A percentile compares a stretch with the other conserved stretches of the same genome.
phyloP scores from a whole-genome alignment of 495 filamentous ascomycete species.

The Neurospora intermedia region DNA sequence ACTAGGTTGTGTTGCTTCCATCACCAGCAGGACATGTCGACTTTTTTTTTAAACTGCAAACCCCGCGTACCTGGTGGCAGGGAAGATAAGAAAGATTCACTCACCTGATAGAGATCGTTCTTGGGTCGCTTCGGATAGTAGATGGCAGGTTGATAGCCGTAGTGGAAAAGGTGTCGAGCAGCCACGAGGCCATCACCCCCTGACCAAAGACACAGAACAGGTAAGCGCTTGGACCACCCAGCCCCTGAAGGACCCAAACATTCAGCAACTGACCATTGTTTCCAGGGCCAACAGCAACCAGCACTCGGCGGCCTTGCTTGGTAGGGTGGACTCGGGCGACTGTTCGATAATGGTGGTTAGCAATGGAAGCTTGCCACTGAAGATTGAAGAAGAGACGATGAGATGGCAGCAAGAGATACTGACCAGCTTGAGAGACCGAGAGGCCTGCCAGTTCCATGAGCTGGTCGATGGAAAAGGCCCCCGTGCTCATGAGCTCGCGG shows the following conservation, averaged over 20 bases:
- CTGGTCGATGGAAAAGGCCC: constrained; percentile 91
- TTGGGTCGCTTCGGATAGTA: constrained; percentile 90
- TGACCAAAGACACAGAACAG: constrained; percentile 10
- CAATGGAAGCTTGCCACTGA: not conserved
- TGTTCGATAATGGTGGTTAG: constrained; percentile 8
- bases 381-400: not conserved
- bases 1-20: not conserved
- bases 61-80: not conserved
- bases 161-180: constrained; percentile 87
- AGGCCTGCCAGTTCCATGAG: constrained; percentile 94
- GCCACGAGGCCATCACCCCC: constrained; percentile 94
- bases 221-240: constrained; percentile 18
- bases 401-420: constrained; percentile 4
- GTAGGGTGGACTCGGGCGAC: constrained; percentile 58
- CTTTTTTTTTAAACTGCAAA: not conserved
- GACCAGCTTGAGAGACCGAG: constrained; percentile 86
- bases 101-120: constrained; percentile 78
- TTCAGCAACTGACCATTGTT: constrained; percentile 63
- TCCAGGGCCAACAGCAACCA: constrained; percentile 87
- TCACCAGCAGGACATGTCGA: not conserved
- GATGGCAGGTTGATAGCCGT: constrained; percentile 78
- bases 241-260: constrained; percentile 6
- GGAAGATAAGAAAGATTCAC: constrained; percentile 1
- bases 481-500: constrained; percentile 84
- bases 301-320: constrained; percentile 56